Percentiles rank a stretch among this genome's conserved stretches.
Conservation (phyloP, 176 grass and related monocot species). For the Aegilops speltoides region DNA sequence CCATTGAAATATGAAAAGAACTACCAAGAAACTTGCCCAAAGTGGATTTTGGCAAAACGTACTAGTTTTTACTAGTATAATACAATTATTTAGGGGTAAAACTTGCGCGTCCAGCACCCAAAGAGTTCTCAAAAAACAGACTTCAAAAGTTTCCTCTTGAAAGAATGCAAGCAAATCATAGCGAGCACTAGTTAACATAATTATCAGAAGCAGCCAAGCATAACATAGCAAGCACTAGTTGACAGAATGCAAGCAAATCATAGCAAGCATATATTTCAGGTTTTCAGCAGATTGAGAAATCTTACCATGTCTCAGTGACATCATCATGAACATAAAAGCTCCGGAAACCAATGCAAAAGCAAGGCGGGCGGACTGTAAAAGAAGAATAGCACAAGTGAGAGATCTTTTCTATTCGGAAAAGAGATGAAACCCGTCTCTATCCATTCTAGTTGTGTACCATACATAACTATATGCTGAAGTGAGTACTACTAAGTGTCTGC, state of each 20-base stretch:
- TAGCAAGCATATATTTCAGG: neutral
- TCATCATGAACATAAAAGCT: slow-evolving; percentile 66
- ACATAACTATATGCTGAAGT: neutral
- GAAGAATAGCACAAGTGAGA: neutral
- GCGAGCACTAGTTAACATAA: neutral
- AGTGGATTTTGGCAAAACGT: neutral
- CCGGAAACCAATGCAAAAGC: slow-evolving; percentile 65
- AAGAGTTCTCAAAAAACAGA: neutral
- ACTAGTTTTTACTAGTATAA: neutral
- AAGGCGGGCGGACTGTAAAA: slow-evolving; percentile 74
- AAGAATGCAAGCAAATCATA: neutral
- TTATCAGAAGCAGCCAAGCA: neutral
- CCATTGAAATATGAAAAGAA: neutral
- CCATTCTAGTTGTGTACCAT: neutral
- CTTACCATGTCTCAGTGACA: slow-evolving; percentile 77
- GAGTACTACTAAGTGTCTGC: neutral
- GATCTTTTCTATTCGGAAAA: slow-evolving; percentile 8
- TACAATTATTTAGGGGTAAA: neutral
- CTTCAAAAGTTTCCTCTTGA: neutral
- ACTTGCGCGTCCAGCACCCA: neutral
- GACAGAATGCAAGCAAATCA: neutral
- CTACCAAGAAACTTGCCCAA: neutral
- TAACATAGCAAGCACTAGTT: neutral
- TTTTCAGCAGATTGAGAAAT: slow-evolving; percentile 19
- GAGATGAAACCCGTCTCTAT: neutral